Base-by-base conservation (phyloP, 176 grass and related monocot species). In the Puccinellia tenuiflora region DNA sequence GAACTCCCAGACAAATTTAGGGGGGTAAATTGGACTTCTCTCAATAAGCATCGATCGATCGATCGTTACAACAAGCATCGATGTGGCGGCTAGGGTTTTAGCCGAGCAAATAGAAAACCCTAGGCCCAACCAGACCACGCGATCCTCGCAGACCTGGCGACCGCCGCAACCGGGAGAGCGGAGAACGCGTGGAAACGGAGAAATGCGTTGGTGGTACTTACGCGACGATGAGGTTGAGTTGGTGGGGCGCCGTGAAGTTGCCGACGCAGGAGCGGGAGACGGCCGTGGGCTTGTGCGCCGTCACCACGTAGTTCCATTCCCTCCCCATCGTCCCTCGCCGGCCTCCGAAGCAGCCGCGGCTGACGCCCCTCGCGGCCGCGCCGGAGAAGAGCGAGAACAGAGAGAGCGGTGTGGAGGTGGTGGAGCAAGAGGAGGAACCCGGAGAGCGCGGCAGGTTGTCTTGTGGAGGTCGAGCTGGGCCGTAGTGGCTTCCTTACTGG, bases 221-320 rank as follows among this genome's bases (percentile, higher is more conserved):
- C 94, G 92, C 92, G 51, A 97, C 88, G 68, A 97, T 90, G 88
- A 92, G 94, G 84, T 97, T 94, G 80, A 97, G 90, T 78, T 94
- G 85, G 55, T 92, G 77, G 74, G 94, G 86, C 34, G 29, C 88
- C 83, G 94, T 97, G 83, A 97, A 97, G 91, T 94, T 97, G 47
- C 94, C 92, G 25, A 94, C 86, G 65, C 94, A 94, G 56, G 94
- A 97, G 90, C 89, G 94, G 55, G 87, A 90, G 83, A 97, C 85
- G 83, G 75, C 90, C 38, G 88, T 97, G 28, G 92, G 90, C 86
- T 92, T 97, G 77, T 97, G 90, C 73, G 92, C n/a, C n/a, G n/a
- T n/a, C n/a, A n/a, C 94, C 28, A 94, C 90, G 77, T 92, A 97
- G 88, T 94, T 97, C 94, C 92, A 97, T 52, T 85, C 84, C 81